Conservation (phyloP, 129 eudicot genomes). For the Arctium lappa region DNA sequence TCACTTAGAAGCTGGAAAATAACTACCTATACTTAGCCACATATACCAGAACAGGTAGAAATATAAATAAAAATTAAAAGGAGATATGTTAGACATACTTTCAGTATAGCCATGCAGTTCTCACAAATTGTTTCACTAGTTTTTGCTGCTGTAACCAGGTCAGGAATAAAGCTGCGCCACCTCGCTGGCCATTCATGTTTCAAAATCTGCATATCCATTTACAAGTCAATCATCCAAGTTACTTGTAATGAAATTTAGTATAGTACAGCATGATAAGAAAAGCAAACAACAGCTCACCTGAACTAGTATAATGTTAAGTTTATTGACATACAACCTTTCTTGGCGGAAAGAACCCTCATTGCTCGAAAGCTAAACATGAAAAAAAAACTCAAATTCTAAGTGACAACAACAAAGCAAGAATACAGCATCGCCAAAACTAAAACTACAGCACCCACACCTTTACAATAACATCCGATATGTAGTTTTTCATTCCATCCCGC, state of each 20-base stretch:
- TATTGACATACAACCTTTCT: constrained; percentile 92
- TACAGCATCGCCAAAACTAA: neutral
- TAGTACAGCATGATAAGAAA: neutral
- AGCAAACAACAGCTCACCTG: constrained; percentile 49
- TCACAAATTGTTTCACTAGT: constrained; percentile 97
- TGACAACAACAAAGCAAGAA: neutral
- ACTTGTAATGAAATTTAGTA: neutral
- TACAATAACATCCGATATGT: constrained; percentile 91
- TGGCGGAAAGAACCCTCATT: constrained; percentile 82
- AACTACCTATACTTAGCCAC: neutral
- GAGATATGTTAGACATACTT: constrained; percentile 38
- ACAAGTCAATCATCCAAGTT: constrained; percentile 14
- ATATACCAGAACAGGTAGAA: neutral
- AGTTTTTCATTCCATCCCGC: constrained; percentile 98
- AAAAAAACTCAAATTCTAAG: neutral
- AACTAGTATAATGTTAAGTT: constrained; percentile 87
- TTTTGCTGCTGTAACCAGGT: constrained; percentile 90
- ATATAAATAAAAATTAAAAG: neutral
- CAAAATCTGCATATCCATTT: constrained; percentile 53
- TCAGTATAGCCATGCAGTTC: constrained; percentile 97
- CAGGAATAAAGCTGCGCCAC: constrained; percentile 94
- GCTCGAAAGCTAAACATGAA: constrained; percentile 66
- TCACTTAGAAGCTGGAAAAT: constrained; percentile 77
- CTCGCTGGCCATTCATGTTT: constrained; percentile 98
- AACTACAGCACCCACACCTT: constrained; percentile 48